Base-by-base conservation (phyloP, 2,329 filamentous ascomycete species). In the Claviceps cyperi region DNA sequence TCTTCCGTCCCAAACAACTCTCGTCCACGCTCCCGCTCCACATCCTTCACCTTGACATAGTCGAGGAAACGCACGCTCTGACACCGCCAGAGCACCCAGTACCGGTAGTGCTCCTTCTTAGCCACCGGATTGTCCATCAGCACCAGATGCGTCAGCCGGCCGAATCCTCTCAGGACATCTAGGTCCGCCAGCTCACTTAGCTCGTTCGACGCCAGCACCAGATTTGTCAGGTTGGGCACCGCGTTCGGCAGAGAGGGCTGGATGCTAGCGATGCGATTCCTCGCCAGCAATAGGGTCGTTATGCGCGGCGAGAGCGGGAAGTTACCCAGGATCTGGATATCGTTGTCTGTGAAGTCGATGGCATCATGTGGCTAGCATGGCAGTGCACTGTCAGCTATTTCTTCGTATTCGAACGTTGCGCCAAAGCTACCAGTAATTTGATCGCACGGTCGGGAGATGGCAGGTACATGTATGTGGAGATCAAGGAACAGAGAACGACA, bases 271-370 rank as follows among this genome's bases (percentile, higher is more conserved):
- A 98, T 77, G 58, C 92, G 84, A 70, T 98, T 98, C 56, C 89
- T 83, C 49, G 89, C 89, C 50, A 95, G 79, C 46, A 98, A 81
- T 41, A 98, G 78, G 19, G 88, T 94, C 59, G 81, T 85, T 60
- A 97, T 75, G 58, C 92, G 85, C 44, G 88, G 90, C 50, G 86
- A 91, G 47, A 94, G 80, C 3, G 92, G 92, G 66, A 98, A 95
- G 71, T 96, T 96, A 57, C 83, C 84, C 55, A 98, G 78, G 47
- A 84, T 75, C 59, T 86, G 81, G 62, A 98, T 91, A 69, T 96
- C 90, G 68, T 98, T 98, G 75, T 98, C 92, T 68, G 92, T 97
- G 62, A 98, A 83, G 72, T 98, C 92, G 75, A 98, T 94, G 57
- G 87, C 83, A 73, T 97, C 92, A 77, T 94, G 89, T 60, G 90